These are phyloP conservation scores for Cryphonectria japonica DNA, from an alignment of 2,329 filamentous ascomycete species.

Conservation along the genomic window DNA sequence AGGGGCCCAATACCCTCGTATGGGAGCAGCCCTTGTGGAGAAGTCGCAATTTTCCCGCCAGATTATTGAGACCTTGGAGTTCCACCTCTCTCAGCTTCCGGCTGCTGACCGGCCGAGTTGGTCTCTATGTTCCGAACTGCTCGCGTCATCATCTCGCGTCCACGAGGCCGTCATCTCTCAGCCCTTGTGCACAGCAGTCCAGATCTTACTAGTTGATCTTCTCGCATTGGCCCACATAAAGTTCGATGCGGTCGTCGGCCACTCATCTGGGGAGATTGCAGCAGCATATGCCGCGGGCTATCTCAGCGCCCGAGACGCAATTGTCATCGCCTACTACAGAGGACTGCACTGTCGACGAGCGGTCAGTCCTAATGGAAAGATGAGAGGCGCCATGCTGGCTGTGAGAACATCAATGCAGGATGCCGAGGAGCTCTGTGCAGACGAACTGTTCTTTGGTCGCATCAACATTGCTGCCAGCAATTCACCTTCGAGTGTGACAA, in stretches of 20 bases:
- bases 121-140: conserved; percentile 18
- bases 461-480: conserved; percentile 37
- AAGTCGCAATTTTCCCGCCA: conserved; percentile 20
- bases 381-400: conserved; percentile 16
- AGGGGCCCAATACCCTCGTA: conserved; percentile 37
- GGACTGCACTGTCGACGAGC: conserved; percentile 13
- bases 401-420: conserved; percentile 13
- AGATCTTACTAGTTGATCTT: conserved; percentile 43
- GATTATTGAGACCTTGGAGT: conserved; percentile 13
- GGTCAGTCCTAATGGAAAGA: background rate
- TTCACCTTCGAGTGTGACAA: conserved; percentile 36
- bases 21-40: no score
- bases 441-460: conserved; percentile 32
- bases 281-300: conserved; percentile 25
- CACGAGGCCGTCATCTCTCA: conserved; percentile 23
- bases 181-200: conserved; percentile 44
- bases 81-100: conserved; percentile 10
- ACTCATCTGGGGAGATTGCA: conserved; percentile 34
- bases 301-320: conserved; percentile 31
- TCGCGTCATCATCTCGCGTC: conserved; percentile 25
- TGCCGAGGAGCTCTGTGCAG: conserved; percentile 29
- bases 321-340: conserved; percentile 34
- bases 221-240: conserved; percentile 33
- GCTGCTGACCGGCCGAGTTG: conserved; percentile 15
- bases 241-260: conserved; percentile 35